Evolutionary conservation across 345 rosid species (phyloP).

Genomic region (Eucalyptus curtisii): DNA sequence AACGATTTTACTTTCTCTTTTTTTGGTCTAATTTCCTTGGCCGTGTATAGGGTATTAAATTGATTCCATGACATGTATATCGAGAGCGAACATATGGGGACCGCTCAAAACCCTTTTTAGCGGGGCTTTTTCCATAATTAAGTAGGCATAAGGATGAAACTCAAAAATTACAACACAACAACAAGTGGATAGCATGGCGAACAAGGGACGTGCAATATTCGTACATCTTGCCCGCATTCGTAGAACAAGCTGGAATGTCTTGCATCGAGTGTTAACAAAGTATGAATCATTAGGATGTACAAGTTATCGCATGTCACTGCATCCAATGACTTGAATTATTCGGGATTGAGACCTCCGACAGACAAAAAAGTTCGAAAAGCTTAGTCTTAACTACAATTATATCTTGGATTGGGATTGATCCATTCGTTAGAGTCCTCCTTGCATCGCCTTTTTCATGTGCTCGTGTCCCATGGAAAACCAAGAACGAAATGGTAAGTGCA

Average conservation of each 20-base stretch:
- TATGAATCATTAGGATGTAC: neutral
- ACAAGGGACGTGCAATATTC: neutral
- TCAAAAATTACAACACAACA: no score
- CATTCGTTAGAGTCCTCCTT: no score
- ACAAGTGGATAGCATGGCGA: neutral
- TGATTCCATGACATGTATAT: neutral
- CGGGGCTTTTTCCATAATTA: neutral
- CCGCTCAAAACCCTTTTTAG: neutral
- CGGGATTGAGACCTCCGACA: neutral
- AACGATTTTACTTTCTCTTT: neutral
- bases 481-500: neutral
- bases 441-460: neutral
- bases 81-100: neutral
- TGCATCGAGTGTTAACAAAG: no score
- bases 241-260: neutral
- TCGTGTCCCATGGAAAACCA: neutral
- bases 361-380: neutral
- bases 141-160: neutral
- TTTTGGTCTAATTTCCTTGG: neutral
- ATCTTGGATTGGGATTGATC: neutral
- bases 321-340: neutral
- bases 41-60: neutral
- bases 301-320: neutral
- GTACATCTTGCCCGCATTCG: neutral
- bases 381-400: neutral